Percentiles rank a stretch among this genome's conserved stretches.
Evolutionary conservation across 139 green algal species (phyloP).

Genomic region (Chlamydomonas sp.): DNA sequence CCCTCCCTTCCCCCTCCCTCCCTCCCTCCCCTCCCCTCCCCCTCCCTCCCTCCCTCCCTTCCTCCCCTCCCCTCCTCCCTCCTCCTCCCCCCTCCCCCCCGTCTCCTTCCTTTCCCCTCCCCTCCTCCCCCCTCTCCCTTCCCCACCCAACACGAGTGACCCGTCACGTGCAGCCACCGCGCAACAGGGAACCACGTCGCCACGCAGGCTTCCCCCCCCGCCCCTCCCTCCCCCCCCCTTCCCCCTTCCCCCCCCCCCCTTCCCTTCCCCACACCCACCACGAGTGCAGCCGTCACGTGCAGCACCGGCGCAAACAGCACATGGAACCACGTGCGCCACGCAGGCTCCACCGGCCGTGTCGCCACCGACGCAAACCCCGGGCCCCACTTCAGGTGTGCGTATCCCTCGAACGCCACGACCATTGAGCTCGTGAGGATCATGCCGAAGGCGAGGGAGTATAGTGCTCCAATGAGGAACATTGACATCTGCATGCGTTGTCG

Average conservation of each 20-base stretch:
- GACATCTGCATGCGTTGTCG: no score
- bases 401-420: slow-evolving; percentile 38
- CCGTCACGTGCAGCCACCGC: no score
- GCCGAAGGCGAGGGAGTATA: slow-evolving; percentile 39
- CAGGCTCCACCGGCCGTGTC: no score
- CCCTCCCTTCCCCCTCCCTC: neutral
- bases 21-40: neutral
- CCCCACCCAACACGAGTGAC: neutral
- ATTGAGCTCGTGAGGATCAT: slow-evolving; percentile 32
- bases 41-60: neutral
- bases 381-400: no score
- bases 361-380: no score
- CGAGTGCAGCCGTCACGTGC: slow-evolving; percentile 26
- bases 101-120: neutral
- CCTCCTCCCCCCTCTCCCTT: neutral
- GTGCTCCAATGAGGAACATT: slow-evolving; percentile 35
- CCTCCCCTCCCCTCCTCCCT: neutral
- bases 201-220: neutral
- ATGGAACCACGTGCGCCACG: neutral
- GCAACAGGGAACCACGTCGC: no score
- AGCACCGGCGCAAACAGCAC: slow-evolving; percentile 18
- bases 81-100: neutral
- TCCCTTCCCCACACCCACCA: slow-evolving; percentile 31
- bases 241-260: neutral
- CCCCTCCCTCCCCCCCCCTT: neutral